phyloP scores from a whole-genome alignment of 352 stramenopile species.

The Pythium insidiosum region DNA sequence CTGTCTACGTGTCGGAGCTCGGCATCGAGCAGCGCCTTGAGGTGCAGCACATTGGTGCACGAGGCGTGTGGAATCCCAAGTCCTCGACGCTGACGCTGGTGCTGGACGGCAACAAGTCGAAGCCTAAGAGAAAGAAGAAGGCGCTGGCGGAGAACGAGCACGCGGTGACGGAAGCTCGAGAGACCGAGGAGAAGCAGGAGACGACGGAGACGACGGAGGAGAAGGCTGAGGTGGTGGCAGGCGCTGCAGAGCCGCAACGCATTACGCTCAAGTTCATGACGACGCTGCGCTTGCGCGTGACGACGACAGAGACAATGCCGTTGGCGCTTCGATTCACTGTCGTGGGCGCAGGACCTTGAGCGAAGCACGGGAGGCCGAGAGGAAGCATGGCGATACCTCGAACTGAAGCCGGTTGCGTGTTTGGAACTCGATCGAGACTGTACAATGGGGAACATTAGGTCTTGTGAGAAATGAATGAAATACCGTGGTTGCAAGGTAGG shows the following conservation, averaged over 20 bases:
- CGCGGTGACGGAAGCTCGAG: not conserved
- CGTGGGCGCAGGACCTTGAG: conserved; percentile 9
- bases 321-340: conserved; percentile 45
- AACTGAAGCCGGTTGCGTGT: too few species aligned
- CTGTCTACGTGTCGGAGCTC: conserved; percentile 63
- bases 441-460: too few species aligned
- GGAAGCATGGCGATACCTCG: too few species aligned
- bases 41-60: conserved; percentile 29
- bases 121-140: conserved; percentile 7
- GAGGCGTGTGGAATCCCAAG: conserved; percentile 40
- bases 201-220: conserved; percentile 5
- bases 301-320: conserved; percentile 58
- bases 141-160: conserved; percentile 7
- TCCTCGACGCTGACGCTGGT: conserved; percentile 36
- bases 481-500: too few species aligned
- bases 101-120: conserved; percentile 14
- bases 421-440: too few species aligned
- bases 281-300: conserved; percentile 51
- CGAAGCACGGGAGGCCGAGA: too few species aligned
- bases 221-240: not conserved
- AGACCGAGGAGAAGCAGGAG: not conserved
- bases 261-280: conserved; percentile 57
- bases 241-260: conserved; percentile 1
- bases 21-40: conserved; percentile 66
- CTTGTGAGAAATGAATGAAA: too few species aligned